Evolutionary conservation across 2,329 filamentous ascomycete genomes (phyloP).

Genomic region (Ophiocordyceps robertsii): DNA sequence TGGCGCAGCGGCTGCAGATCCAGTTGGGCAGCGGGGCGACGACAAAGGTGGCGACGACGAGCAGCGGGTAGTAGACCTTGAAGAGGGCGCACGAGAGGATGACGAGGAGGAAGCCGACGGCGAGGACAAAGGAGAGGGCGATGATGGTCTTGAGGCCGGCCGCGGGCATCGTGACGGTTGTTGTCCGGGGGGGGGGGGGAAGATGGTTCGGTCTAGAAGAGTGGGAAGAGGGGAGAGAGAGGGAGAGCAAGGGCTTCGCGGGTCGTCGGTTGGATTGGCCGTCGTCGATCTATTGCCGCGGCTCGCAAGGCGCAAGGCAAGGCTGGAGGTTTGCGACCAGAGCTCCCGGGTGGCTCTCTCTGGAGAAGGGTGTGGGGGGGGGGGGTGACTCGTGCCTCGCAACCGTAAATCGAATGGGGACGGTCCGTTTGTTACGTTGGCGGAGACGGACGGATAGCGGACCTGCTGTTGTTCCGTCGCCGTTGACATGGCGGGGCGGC

Average conservation of each 20-base stretch:
- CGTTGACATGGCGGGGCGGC: not conserved
- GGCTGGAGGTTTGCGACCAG: too few species aligned
- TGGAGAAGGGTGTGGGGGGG: too few species aligned
- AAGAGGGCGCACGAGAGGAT: constrained; percentile 95
- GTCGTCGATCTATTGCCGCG: too few species aligned
- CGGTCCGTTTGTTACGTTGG: too few species aligned
- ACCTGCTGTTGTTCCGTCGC: not conserved
- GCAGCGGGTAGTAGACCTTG: constrained; percentile 85
- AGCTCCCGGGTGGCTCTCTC: too few species aligned
- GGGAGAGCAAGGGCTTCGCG: too few species aligned
- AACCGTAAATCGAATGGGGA: too few species aligned
- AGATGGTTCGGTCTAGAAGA: too few species aligned
- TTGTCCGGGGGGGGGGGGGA: not conserved
- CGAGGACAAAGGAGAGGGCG: constrained; percentile 94
- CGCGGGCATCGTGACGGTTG: constrained; percentile 41
- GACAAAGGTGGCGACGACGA: constrained; percentile 93
- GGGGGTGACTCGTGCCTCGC: too few species aligned
- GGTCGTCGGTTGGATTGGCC: too few species aligned
- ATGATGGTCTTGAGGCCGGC: constrained; percentile 98
- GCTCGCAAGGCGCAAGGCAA: too few species aligned
- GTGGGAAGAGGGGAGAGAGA: too few species aligned
- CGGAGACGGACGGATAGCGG: not conserved
- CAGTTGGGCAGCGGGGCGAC: constrained; percentile 92
- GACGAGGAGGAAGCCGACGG: constrained; percentile 95
- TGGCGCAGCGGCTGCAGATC: constrained; percentile 79